These are phyloP conservation scores for Physcomitrium patens DNA, from an alignment of 225 moss, liverwort and hornwort species.

Conservation along the genomic window DNA sequence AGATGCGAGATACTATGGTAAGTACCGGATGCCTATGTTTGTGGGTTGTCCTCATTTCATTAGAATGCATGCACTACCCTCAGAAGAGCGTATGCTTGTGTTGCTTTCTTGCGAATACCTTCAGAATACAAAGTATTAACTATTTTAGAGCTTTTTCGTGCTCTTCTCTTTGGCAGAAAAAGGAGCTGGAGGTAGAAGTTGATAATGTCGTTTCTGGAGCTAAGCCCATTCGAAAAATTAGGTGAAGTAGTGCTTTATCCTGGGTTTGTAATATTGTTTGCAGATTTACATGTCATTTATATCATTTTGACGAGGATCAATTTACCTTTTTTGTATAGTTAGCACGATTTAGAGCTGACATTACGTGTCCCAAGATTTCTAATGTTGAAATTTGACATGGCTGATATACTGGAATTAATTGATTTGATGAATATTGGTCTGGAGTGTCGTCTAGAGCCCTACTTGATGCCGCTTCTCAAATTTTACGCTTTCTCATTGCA, in stretches of 20 bases:
- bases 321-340: background rate
- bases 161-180: constrained; percentile 48
- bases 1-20: constrained; percentile 89
- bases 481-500: constrained; percentile 20
- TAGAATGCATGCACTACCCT: background rate
- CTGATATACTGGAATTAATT: background rate
- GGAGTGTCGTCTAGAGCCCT: background rate
- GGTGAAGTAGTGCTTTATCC: constrained; percentile 28
- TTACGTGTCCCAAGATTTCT: background rate
- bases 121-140: background rate
- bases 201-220: constrained; percentile 67
- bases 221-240: constrained; percentile 76
- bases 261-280: constrained; percentile 13
- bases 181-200: constrained; percentile 81
- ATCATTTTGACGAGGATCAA: background rate
- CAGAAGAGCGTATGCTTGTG: background rate
- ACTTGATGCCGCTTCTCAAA: background rate
- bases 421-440: background rate
- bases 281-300: background rate
- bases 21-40: constrained; percentile 14
- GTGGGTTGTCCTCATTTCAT: background rate
- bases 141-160: constrained; percentile 15
- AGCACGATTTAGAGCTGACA: background rate
- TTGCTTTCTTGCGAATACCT: background rate
- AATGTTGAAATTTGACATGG: background rate